Evolutionary conservation across 1,139 yeast genomes (phyloP).

Genomic region (Trichomonascaceae sp.): DNA sequence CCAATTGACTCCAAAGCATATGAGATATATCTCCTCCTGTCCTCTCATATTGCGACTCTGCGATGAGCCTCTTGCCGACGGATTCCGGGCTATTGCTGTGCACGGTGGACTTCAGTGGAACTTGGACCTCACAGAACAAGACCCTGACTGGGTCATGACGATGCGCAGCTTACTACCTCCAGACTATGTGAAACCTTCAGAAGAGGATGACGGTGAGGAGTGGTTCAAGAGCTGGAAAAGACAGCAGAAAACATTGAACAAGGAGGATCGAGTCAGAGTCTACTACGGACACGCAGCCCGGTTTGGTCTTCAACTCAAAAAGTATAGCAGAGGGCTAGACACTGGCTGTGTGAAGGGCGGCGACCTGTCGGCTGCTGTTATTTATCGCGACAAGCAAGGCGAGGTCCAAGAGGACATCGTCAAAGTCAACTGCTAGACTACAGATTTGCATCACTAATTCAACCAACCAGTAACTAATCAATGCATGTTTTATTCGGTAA

Average conservation of each 20-base stretch:
- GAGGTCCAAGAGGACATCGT: slow-evolving; percentile 19
- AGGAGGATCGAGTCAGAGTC: slow-evolving; percentile 37
- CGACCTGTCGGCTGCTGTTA: slow-evolving; percentile 49
- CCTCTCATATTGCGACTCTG: slow-evolving; percentile 55
- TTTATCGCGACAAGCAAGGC: slow-evolving; percentile 23
- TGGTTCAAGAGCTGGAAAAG: slow-evolving; percentile 58
- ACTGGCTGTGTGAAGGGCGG: slow-evolving; percentile 73
- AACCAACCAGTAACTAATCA: background rate
- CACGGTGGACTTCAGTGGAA: slow-evolving; percentile 73
- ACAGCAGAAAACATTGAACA: slow-evolving; percentile 29
- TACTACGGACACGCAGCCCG: slow-evolving; percentile 87
- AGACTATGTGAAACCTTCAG: slow-evolving; percentile 39
- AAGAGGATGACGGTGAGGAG: slow-evolving; percentile 34
- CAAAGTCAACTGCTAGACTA: slow-evolving; percentile 20
- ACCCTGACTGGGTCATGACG: slow-evolving; percentile 46
- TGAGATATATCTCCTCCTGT: slow-evolving; percentile 44
- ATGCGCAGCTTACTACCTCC: slow-evolving; percentile 52
- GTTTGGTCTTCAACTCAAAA: slow-evolving; percentile 52
- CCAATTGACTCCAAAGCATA: slow-evolving; percentile 45
- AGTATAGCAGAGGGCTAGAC: slow-evolving; percentile 69
- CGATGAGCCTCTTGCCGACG: slow-evolving; percentile 35
- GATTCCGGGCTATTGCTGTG: slow-evolving; percentile 46
- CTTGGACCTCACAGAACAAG: slow-evolving; percentile 41
- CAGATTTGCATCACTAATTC: background rate
- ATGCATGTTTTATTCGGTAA: background rate